Evolutionary conservation across 2,329 filamentous ascomycete genomes (phyloP).

Genomic region (Parasarocladium wereldwijsianum): DNA sequence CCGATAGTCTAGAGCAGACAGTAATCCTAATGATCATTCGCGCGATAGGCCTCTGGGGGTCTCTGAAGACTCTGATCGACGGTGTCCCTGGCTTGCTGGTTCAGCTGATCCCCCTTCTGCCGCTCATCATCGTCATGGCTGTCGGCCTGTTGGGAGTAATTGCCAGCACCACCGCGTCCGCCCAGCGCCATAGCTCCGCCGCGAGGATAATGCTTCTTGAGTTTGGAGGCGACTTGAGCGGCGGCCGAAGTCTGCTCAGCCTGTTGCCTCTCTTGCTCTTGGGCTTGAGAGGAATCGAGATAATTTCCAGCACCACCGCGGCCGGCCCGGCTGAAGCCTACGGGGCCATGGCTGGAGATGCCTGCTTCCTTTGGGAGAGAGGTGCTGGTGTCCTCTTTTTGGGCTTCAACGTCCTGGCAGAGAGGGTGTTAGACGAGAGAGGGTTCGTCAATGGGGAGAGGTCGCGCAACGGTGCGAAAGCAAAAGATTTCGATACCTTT

Average conservation of each 20-base stretch:
- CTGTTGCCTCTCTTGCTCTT: constrained; percentile 19
- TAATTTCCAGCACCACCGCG: constrained; percentile 52
- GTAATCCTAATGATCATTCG: too few relatives aligned
- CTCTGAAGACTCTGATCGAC: constrained; percentile 32
- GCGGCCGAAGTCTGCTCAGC: constrained; percentile 17
- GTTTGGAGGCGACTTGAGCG: constrained; percentile 18
- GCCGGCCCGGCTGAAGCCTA: constrained; percentile 22
- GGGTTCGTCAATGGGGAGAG: constrained; percentile 1
- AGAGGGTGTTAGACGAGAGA: constrained; percentile 3
- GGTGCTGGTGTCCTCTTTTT: constrained; percentile 9
- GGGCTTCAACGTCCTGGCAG: constrained; percentile 17
- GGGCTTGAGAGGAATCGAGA: constrained; percentile 20
- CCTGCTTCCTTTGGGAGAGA: neutral
- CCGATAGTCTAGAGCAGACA: too few relatives aligned
- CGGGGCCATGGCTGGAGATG: neutral
- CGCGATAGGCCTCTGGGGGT: constrained; percentile 29
- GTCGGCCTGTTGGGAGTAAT: constrained; percentile 1
- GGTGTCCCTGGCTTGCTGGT: constrained; percentile 25
- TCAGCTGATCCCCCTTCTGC: constrained; percentile 23
- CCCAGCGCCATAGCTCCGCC: constrained; percentile 9
- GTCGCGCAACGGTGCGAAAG: neutral
- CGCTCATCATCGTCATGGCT: too few relatives aligned
- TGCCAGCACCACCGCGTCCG: constrained; percentile 1
- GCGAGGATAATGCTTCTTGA: constrained; percentile 10
- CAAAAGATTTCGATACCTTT: constrained; percentile 7